Evolutionary conservation across 257 asterid species (phyloP).

Genomic region (Primulina eburnea): DNA sequence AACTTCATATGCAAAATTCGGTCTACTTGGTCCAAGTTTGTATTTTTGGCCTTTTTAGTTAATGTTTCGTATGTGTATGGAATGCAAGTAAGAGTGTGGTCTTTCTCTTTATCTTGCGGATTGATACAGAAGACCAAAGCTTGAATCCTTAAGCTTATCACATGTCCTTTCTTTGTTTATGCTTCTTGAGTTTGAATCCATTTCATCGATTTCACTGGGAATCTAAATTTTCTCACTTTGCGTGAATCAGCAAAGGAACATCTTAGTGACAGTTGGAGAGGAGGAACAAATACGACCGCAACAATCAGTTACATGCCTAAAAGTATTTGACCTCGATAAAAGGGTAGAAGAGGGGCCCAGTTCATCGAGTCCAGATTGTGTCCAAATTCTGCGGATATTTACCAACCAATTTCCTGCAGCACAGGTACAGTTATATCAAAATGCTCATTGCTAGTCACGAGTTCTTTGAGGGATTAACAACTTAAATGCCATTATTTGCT

Average conservation of each 20-base stretch:
- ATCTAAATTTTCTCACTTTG: conserved; percentile 8
- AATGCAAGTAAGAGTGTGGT: too few relatives aligned
- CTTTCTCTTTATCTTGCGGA: neutral
- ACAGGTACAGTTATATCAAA: conserved; percentile 43
- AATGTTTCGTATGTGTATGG: too few relatives aligned
- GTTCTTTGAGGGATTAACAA: conserved; percentile 6
- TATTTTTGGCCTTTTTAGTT: too few relatives aligned
- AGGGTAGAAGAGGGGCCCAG: conserved; percentile 80
- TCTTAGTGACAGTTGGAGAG: conserved; percentile 82
- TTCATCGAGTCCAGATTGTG: conserved; percentile 71
- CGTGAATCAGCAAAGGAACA: conserved; percentile 78
- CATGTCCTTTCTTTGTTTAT: conserved; percentile 2
- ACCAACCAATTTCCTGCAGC: conserved; percentile 90
- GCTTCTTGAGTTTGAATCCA: conserved; percentile 18
- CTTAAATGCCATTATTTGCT: conserved; percentile 13
- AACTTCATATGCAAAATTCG: too few relatives aligned
- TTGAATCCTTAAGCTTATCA: conserved; percentile 6
- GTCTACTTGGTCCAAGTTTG: too few relatives aligned
- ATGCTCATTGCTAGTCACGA: conserved; percentile 1
- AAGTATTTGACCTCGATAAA: conserved; percentile 87
- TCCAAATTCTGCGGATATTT: conserved; percentile 78
- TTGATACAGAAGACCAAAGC: neutral
- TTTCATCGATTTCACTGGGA: conserved; percentile 2
- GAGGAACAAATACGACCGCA: conserved; percentile 79
- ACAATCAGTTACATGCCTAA: conserved; percentile 61